These are phyloP conservation scores for Inonotus obliquus DNA, from an alignment of 1,284 basidiomycete genomes.

Conservation along the genomic window DNA sequence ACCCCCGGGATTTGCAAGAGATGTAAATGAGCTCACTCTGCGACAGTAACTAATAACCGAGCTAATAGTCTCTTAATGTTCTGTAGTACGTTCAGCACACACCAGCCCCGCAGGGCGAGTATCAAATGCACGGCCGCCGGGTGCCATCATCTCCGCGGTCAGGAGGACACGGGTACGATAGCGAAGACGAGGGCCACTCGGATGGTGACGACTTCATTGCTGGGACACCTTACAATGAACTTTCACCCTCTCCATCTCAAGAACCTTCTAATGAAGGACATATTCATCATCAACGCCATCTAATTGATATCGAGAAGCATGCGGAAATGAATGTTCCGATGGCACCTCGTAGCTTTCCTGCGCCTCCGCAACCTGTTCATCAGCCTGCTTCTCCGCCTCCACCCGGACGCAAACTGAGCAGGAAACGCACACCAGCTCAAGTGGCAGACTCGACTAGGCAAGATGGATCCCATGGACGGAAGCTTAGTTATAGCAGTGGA, in stretches of 20 bases:
- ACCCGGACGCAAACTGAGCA: not conserved
- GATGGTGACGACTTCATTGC: conserved; percentile 29
- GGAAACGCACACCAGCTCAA: not conserved
- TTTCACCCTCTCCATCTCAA: conserved; percentile 15
- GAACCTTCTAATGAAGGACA: not conserved
- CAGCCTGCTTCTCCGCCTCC: not conserved
- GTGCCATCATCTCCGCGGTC: not conserved
- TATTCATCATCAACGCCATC: not conserved
- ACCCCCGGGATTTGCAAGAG: conserved; percentile 62
- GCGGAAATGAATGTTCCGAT: not conserved
- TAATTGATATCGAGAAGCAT: conserved; percentile 9
- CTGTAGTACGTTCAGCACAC: conserved; percentile 9
- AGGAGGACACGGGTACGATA: conserved; percentile 4
- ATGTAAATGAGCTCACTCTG: conserved; percentile 44
- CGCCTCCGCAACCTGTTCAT: not conserved
- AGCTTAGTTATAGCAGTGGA: not conserved
- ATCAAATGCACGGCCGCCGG: conserved; percentile 1
- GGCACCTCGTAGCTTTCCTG: not conserved
- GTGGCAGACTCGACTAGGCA: not conserved
- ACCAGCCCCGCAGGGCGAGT: conserved; percentile 5
- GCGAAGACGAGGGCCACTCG: conserved; percentile 1
- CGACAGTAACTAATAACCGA: conserved; percentile 20
- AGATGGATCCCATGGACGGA: not conserved
- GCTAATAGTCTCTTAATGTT: not conserved
- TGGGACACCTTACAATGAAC: conserved; percentile 40